Base-by-base conservation (phyloP, 2,329 filamentous ascomycete species). In the Allantophomopsis lycopodina region DNA sequence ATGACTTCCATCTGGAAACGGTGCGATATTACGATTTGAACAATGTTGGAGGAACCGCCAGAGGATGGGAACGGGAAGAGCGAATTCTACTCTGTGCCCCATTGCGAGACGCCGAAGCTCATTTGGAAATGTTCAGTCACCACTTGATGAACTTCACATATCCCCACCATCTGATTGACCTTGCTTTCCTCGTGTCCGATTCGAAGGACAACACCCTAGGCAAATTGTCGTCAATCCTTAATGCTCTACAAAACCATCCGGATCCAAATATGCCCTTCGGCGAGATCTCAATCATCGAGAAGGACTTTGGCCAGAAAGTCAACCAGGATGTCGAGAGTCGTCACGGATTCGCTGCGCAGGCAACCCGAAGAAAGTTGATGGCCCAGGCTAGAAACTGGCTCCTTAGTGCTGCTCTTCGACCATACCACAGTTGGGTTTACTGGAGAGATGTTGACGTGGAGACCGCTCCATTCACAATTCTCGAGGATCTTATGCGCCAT, bases 391-490 rank as follows among this genome's bases (percentile, higher is more conserved):
- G 91, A 46, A 98, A 98, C 61, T 98, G 91, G 91, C 69, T 98
- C 39, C 64, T 98, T 41, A 95, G 87, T 53, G 89, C 91, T 32
- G 89, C 91, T 16, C 65, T 98, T 40, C 78, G 91, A 34, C 91
- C 91, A 2, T 93, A 91, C 39, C 91, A 98, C 58, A 95, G 88
- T 47, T 98, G 91, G 91, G 91, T 98, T 8, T 98, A 98, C 58
- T 98, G 91, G 91, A 79, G 91, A 60, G 91, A 98, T 63, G 91
- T 94, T 17, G 91, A 98, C 62, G 91, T 98, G 7, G 87, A 96
- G 62, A 98, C 91, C 2, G 91, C 91, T 2, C 91, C 91, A 0
- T 91, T 89, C 55, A 96, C 91, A 0, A 96, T 98, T 50, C 64
- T 98, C 46, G 91, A 98, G 57, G 91, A 98, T 63, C 65, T 98